A percentile compares a stretch with the other conserved stretches of the same genome.
These are phyloP conservation scores for Rhododendron ovatum DNA, from an alignment of 148 eudicot genomes.

Conservation along the genomic window DNA sequence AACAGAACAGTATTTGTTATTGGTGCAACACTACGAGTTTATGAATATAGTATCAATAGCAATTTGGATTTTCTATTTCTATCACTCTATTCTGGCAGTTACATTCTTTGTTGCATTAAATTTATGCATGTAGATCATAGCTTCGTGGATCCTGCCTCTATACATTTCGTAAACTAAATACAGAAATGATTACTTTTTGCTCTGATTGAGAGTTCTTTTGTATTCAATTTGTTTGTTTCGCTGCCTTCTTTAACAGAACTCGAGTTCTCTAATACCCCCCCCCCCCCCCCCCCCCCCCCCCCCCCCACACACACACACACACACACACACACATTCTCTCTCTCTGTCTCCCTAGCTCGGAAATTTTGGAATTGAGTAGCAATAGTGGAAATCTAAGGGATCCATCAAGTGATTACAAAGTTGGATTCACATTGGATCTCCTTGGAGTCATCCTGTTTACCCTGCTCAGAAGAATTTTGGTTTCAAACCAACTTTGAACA, in stretches of 20 bases:
- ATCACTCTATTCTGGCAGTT: not conserved
- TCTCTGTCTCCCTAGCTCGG: not conserved
- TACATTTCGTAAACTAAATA: not conserved
- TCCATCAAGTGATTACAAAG: not conserved
- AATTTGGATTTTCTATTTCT: not conserved
- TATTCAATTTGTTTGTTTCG: not conserved
- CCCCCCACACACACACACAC: too few relatives aligned
- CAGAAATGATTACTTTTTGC: not conserved
- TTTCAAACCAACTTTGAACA: not conserved
- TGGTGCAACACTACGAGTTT: not conserved
- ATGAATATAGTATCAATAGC: not conserved
- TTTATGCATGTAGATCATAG: not conserved
- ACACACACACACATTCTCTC: not conserved
- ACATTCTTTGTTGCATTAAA: not conserved
- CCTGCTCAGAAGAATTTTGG: not conserved
- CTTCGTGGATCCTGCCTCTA: not conserved
- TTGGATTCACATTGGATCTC: not conserved
- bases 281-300: too few relatives aligned
- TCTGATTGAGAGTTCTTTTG: not conserved
- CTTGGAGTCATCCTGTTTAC: not conserved
- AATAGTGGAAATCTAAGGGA: not conserved
- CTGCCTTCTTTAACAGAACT: not conserved
- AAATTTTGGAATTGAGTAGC: not conserved
- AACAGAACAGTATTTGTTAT: not conserved
- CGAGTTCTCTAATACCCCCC: not conserved